These are phyloP conservation scores for Phytopythium oedochilum DNA, from an alignment of 352 stramenopile genomes.

Conservation along the genomic window DNA sequence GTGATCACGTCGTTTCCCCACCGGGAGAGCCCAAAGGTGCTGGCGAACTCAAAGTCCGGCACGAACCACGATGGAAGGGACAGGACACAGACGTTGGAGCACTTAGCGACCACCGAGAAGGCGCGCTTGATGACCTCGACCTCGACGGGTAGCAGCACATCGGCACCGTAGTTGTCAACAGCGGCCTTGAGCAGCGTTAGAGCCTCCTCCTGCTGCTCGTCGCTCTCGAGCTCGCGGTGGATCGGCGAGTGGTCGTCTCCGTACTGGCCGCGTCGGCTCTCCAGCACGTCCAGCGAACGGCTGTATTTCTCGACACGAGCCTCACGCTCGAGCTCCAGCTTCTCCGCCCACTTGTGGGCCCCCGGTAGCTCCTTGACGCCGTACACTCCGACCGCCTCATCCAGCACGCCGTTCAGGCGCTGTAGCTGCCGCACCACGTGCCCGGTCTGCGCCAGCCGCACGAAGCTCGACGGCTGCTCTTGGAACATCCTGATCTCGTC, in stretches of 20 bases:
- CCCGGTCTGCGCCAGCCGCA: background rate
- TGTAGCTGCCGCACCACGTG: constrained; percentile 1
- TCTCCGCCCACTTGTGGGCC: background rate
- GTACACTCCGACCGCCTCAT: background rate
- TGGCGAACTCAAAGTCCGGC: background rate
- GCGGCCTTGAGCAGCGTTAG: background rate
- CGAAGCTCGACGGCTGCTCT: background rate
- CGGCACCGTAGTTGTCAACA: background rate
- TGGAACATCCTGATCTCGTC: constrained; percentile 2
- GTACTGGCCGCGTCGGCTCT: background rate
- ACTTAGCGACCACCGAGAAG: background rate
- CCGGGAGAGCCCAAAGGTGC: background rate
- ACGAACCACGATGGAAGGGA: background rate
- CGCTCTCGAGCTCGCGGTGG: background rate
- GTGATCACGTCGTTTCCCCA: constrained; percentile 1
- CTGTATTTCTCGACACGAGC: background rate
- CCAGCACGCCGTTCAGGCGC: background rate
- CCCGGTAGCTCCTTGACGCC: background rate
- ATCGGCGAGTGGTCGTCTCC: background rate
- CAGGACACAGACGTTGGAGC: background rate
- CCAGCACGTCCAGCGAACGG: background rate
- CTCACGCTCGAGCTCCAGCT: background rate
- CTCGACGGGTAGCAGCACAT: background rate
- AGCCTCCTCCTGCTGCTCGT: background rate
- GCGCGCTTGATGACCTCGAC: background rate